These are phyloP conservation scores for Nannochloris sp. DNA, from an alignment of 139 green algal species.

Conservation along the genomic window DNA sequence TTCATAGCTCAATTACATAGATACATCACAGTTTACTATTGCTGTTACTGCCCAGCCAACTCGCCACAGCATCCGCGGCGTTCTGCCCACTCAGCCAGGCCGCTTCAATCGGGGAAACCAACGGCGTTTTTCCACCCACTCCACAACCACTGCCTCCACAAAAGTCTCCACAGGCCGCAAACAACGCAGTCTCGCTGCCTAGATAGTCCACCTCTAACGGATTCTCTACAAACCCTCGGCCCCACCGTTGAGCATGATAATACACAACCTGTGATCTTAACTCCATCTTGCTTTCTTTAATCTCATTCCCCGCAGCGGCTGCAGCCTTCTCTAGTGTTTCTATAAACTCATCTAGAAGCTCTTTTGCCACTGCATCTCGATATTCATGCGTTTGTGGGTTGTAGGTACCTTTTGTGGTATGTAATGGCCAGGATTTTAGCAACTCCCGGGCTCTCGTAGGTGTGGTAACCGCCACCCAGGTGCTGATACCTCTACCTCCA, in stretches of 20 bases:
- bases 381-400: neutral
- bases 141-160: neutral
- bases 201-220: neutral
- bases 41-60: no score
- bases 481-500: no score
- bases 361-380: neutral
- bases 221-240: neutral
- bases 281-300: neutral
- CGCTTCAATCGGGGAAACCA: no score
- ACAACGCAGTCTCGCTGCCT: neutral
- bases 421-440: constrained; percentile 1
- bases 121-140: neutral
- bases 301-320: neutral
- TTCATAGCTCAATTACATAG: no score
- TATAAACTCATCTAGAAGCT: constrained; percentile 1
- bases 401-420: neutral
- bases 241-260: neutral
- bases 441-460: neutral
- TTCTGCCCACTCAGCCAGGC: neutral
- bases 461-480: neutral
- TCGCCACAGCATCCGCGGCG: neutral
- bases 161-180: neutral
- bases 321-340: neutral
- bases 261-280: neutral
- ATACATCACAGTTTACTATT: no score